Base-by-base conservation (phyloP, 805 yeast genomes). In the Kodamaea jinghongensis region DNA sequence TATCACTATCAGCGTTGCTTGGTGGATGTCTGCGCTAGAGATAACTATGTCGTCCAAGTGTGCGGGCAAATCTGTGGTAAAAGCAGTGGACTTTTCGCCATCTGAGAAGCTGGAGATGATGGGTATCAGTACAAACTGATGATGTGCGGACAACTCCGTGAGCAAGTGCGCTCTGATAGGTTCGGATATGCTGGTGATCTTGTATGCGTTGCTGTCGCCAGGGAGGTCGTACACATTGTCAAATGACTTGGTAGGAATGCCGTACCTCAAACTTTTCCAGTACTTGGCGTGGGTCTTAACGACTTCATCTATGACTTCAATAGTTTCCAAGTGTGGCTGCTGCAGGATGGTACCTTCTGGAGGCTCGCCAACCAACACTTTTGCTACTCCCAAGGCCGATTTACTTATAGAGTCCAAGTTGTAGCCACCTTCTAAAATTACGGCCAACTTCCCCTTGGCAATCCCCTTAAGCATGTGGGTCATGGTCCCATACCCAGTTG, bases 401-500 rank as follows among this genome's bases (percentile, higher is more conserved):
- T 78, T 79, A 16, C 96, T 86, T 46, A 90, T 93, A 2, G 97
- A 78, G 53, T 89, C 96, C 43, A 93, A 70, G 55, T 88, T 91
- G 61, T 93, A 93, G 1, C 99, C 99, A 48, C 99, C 99, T 71
- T 93, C 99, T 28, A 93, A 69, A 4, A 88, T 84, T 4, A 89
- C 96, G 34, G 95, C 86, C 33, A 93, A 56, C 50, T 86, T 87
- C 2, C 99, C 99, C 51, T 76, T 77, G 2, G 97, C 96, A 31
- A 93, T 65, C 28, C 87, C 79, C 62, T 90, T 90, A 48, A 93
- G 70, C 81, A 82, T 74, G 56, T 89, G 95, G 3, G 97, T 86
- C 96, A 93, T 89, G 47, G 89, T 90, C 6, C 96, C 97, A 59
- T 93, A 93, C 10, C 96, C 96, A 28, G 89, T 84, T 2, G 99